Evolutionary conservation across 1,284 basidiomycete species (phyloP).

Genomic region (Boletus mariae): DNA sequence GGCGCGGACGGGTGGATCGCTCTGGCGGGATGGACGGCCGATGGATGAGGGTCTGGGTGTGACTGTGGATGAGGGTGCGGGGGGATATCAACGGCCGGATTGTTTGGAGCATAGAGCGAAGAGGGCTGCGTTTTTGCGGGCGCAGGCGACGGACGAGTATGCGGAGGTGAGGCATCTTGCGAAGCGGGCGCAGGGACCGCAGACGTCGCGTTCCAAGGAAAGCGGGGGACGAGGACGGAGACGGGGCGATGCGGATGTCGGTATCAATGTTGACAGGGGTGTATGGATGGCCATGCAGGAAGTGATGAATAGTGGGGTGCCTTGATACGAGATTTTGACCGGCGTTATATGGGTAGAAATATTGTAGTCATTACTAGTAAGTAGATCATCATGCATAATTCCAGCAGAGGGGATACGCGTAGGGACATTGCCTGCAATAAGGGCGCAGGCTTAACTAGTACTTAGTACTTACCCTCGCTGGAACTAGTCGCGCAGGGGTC

Average conservation of each 20-base stretch:
- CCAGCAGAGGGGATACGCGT: too few relatives aligned
- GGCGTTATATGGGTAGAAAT: too few relatives aligned
- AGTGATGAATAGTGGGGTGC: slow-evolving; percentile 13
- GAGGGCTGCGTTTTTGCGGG: slow-evolving; percentile 62
- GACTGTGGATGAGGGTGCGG: slow-evolving; percentile 17
- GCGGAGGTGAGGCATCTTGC: slow-evolving; percentile 66
- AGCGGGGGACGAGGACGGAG: slow-evolving; percentile 21
- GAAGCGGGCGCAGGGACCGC: slow-evolving; percentile 43
- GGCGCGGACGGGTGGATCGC: slow-evolving; percentile 63
- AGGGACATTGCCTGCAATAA: too few relatives aligned
- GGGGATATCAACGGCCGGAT: slow-evolving; percentile 46
- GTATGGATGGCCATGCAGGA: slow-evolving; percentile 28
- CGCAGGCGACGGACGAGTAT: slow-evolving; percentile 68
- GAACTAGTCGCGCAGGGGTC: too few relatives aligned
- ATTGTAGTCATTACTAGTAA: too few relatives aligned
- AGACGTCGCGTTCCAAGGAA: slow-evolving; percentile 31
- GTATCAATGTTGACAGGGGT: slow-evolving; percentile 8
- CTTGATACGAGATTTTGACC: neutral
- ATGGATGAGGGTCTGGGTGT: slow-evolving; percentile 38
- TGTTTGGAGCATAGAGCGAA: slow-evolving; percentile 62
- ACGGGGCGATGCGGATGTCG: neutral
- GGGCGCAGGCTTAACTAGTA: too few relatives aligned
- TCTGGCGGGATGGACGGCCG: slow-evolving; percentile 52
- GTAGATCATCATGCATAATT: too few relatives aligned
- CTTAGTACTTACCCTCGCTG: too few relatives aligned